Evolutionary conservation across 495 filamentous ascomycete genomes (phyloP).

Genomic region (Neurospora cerealis): DNA sequence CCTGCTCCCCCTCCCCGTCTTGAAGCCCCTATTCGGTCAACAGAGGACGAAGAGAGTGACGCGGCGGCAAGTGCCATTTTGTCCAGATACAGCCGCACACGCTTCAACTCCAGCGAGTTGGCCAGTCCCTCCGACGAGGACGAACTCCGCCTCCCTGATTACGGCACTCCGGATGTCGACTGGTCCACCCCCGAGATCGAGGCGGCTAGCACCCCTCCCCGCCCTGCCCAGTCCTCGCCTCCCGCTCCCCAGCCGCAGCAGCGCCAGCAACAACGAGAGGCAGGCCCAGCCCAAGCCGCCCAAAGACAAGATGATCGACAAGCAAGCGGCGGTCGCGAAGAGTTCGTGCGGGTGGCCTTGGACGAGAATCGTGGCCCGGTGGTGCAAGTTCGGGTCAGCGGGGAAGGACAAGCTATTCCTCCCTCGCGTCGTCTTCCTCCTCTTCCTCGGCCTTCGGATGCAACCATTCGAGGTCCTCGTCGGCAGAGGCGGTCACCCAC

Average conservation of each 20-base stretch:
- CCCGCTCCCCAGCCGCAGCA: background rate
- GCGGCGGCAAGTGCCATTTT: background rate
- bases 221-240: background rate
- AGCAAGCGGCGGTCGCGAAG: background rate
- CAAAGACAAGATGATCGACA: background rate
- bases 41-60: background rate
- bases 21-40: background rate
- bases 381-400: background rate
- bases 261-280: background rate
- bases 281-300: background rate
- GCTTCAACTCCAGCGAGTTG: background rate
- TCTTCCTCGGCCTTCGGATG: background rate
- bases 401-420: background rate
- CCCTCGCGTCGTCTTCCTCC: background rate
- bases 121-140: background rate
- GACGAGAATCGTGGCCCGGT: no score
- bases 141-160: background rate
- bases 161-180: background rate
- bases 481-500: background rate
- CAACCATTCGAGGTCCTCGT: background rate
- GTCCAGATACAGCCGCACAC: background rate
- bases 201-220: background rate
- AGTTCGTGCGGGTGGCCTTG: no score
- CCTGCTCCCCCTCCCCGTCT: background rate
- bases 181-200: accelerated